phyloP scores from a whole-genome alignment of 176 grass and related monocot genomes.

The Ensete glaucum region DNA sequence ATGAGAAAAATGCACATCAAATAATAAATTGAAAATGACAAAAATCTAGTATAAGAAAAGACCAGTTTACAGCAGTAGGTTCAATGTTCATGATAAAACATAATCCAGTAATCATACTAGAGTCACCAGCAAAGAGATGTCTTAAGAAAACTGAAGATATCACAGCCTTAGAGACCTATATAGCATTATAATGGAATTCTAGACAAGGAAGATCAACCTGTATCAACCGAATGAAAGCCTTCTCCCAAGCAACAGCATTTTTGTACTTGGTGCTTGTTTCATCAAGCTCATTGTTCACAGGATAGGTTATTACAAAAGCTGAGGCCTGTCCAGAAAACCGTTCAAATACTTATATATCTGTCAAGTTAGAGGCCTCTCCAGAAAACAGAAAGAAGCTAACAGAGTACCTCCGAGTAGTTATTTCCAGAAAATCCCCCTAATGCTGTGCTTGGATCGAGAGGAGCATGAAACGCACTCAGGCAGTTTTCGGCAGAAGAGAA shows the following conservation, averaged over 20 bases:
- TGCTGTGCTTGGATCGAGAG: conserved; percentile 78
- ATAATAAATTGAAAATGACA: too few relatives aligned
- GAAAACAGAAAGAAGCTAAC: conserved; percentile 10
- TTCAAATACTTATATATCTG: conserved; percentile 22
- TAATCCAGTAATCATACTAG: not conserved
- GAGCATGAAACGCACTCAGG: conserved; percentile 73
- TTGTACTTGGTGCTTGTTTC: conserved; percentile 56
- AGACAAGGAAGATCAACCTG: conserved; percentile 37
- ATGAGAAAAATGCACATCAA: too few relatives aligned
- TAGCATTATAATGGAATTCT: not conserved
- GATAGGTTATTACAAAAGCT: conserved; percentile 91
- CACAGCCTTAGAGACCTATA: not conserved
- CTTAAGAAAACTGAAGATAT: not conserved
- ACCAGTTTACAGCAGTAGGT: too few relatives aligned
- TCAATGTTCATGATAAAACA: too few relatives aligned
- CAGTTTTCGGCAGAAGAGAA: conserved; percentile 83
- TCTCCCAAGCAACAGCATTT: conserved; percentile 87
- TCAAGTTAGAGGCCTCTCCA: not conserved
- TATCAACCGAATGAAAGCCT: conserved; percentile 72
- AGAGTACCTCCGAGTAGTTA: conserved; percentile 77
- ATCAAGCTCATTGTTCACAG: conserved; percentile 84
- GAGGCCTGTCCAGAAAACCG: conserved; percentile 52
- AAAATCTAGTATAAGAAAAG: too few relatives aligned
- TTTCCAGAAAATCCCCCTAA: conserved; percentile 85
- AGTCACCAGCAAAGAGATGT: not conserved